phyloP scores from a whole-genome alignment of 2,329 filamentous ascomycete species.

The Epichloe festucae region DNA sequence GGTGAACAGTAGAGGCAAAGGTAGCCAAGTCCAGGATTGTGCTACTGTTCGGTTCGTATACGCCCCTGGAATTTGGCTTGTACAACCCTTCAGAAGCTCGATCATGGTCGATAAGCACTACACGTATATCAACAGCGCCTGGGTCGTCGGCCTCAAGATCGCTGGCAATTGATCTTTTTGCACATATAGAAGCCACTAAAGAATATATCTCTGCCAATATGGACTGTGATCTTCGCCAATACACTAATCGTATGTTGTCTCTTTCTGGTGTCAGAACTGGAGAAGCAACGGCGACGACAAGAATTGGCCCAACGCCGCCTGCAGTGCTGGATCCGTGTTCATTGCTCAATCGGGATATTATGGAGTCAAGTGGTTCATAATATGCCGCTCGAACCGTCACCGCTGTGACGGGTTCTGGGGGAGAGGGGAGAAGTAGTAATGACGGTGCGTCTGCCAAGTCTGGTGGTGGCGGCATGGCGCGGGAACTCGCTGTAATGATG shows the following conservation, averaged over 20 bases:
- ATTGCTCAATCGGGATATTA: conserved; percentile 34
- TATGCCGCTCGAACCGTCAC: conserved; percentile 45
- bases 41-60: conserved; percentile 31
- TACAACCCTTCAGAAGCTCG: conserved; percentile 16
- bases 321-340: conserved; percentile 16
- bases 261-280: conserved; percentile 42
- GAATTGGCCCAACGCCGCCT: conserved; percentile 20
- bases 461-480: neutral
- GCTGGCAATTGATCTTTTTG: conserved; percentile 47
- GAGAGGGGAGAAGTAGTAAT: conserved; percentile 53
- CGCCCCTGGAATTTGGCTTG: conserved; percentile 20
- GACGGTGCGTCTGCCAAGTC: conserved; percentile 17
- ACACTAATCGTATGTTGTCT: conserved; percentile 25
- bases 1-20: conserved; percentile 39
- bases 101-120: conserved; percentile 59
- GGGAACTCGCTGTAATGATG: too few species aligned
- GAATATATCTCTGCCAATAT: conserved; percentile 67
- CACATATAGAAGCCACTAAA: conserved; percentile 60
- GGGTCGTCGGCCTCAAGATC: conserved; percentile 41
- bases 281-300: conserved; percentile 47
- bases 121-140: conserved; percentile 61
- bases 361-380: conserved; percentile 40
- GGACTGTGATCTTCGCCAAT: conserved; percentile 59
- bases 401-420: conserved; percentile 38
- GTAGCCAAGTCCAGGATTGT: conserved; percentile 35